Conservation (phyloP, 305 asterid species). For the Plantago rigida region DNA sequence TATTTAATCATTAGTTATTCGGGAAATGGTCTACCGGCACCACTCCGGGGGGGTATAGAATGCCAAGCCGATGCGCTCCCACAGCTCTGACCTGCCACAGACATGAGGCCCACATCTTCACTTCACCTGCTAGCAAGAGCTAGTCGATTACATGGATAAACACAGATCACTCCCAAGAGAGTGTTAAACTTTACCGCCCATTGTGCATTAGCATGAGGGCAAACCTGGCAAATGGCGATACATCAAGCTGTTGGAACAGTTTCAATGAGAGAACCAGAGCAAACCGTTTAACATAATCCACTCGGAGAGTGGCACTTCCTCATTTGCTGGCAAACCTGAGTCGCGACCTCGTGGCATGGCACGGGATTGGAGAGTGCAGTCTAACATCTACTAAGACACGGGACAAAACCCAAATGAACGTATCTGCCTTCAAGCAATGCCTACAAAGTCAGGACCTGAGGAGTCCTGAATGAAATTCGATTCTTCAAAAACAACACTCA, state of each 20-base stretch:
- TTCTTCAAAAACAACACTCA: slow-evolving; percentile 66
- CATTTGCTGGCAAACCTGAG: slow-evolving; percentile 52
- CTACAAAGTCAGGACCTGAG: slow-evolving; percentile 56
- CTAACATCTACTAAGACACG: slow-evolving; percentile 65
- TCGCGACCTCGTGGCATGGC: slow-evolving; percentile 79
- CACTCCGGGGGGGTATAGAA: slow-evolving; percentile 79
- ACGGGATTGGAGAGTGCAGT: slow-evolving; percentile 78
- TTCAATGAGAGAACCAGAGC: slow-evolving; percentile 37
- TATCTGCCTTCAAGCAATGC: slow-evolving; percentile 43
- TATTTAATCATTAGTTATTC: not conserved
- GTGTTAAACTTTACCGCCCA: slow-evolving; percentile 28
- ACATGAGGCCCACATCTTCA: slow-evolving; percentile 62
- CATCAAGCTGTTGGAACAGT: slow-evolving; percentile 73
- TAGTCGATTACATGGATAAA: not conserved
- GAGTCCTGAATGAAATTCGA: slow-evolving; percentile 62
- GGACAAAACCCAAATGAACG: slow-evolving; percentile 40
- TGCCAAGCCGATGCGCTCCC: slow-evolving; percentile 79
- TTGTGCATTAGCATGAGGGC: slow-evolving; percentile 66
- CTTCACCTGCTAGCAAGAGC: slow-evolving; percentile 41
- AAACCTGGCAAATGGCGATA: slow-evolving; percentile 62
- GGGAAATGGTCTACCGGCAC: slow-evolving; percentile 75
- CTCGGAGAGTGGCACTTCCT: slow-evolving; percentile 78
- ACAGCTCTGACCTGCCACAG: slow-evolving; percentile 61
- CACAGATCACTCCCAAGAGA: slow-evolving; percentile 9
- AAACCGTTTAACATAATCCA: slow-evolving; percentile 60